phyloP scores from a whole-genome alignment of 2,329 filamentous ascomycete genomes.

The Xylariaceae sp. region DNA sequence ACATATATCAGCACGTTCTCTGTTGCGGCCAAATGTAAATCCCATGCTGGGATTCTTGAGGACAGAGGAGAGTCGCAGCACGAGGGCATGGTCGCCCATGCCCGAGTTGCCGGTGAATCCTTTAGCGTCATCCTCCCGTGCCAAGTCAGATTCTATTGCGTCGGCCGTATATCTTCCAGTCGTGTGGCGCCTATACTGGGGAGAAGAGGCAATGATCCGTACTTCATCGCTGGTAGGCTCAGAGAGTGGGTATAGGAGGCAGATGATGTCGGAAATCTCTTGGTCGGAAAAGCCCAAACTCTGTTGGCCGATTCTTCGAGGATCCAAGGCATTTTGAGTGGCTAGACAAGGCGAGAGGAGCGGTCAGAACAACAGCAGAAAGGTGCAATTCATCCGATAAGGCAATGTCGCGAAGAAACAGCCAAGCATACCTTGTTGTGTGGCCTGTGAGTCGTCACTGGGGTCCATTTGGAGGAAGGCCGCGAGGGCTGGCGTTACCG shows the following conservation, averaged over 20 bases:
- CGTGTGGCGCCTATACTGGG: slow-evolving; percentile 43
- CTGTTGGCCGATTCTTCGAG: slow-evolving; percentile 70
- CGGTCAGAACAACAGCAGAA: slow-evolving; percentile 10
- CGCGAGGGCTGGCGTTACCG: slow-evolving; percentile 17
- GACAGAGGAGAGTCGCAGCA: slow-evolving; percentile 69
- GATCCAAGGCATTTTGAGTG: slow-evolving; percentile 77
- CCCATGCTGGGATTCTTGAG: slow-evolving; percentile 65
- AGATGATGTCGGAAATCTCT: slow-evolving; percentile 83
- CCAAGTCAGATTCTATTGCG: slow-evolving; percentile 47
- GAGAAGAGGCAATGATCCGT: slow-evolving; percentile 38
- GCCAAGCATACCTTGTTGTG: slow-evolving; percentile 29
- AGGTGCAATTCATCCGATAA: too few species aligned
- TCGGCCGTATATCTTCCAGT: slow-evolving; percentile 45
- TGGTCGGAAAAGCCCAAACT: slow-evolving; percentile 77
- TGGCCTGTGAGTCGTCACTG: slow-evolving; percentile 28
- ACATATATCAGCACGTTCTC: slow-evolving; percentile 63
- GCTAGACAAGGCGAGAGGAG: slow-evolving; percentile 39
- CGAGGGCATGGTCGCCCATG: slow-evolving; percentile 61
- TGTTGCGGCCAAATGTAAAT: slow-evolving; percentile 82
- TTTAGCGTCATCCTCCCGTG: slow-evolving; percentile 44
- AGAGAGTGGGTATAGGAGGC: slow-evolving; percentile 77
- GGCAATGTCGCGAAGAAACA: too few species aligned
- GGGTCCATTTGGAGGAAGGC: slow-evolving; percentile 25
- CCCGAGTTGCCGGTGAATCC: slow-evolving; percentile 48
- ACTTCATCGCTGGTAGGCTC: slow-evolving; percentile 67